phyloP scores from a whole-genome alignment of 768 basidiomycete genomes.

The Sistotremastrum suecicum region DNA sequence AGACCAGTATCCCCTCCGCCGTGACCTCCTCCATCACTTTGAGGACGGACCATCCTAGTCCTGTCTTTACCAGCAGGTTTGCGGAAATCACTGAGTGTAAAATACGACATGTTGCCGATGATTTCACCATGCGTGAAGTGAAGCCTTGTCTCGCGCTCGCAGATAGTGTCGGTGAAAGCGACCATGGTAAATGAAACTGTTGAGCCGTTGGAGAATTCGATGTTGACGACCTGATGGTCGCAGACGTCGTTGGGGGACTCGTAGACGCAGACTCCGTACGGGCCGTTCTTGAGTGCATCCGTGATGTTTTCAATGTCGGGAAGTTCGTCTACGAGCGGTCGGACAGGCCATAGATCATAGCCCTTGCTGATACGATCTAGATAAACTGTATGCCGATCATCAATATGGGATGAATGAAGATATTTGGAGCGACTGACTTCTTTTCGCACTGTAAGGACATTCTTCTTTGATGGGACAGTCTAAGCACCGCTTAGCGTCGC shows the following conservation, averaged over 20 bases:
- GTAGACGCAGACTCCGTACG: constrained; percentile 78
- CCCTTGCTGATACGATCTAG: constrained; percentile 52
- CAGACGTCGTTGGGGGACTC: constrained; percentile 77
- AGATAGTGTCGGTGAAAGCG: constrained; percentile 66
- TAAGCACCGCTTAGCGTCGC: constrained; percentile 54
- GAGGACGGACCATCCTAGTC: constrained; percentile 32
- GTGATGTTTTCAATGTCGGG: constrained; percentile 82
- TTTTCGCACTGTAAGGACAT: constrained; percentile 82
- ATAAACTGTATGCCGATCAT: constrained; percentile 46
- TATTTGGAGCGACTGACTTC: constrained; percentile 30
- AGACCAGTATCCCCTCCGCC: constrained; percentile 77
- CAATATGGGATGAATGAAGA: constrained; percentile 2
- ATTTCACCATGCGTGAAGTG: constrained; percentile 85
- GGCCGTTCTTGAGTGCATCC: constrained; percentile 49
- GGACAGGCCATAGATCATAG: constrained; percentile 47
- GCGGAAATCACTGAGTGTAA: constrained; percentile 68
- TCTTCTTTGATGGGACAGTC: constrained; percentile 59
- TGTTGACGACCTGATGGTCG: constrained; percentile 77
- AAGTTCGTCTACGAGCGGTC: constrained; percentile 58
- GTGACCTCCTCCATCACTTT: constrained; percentile 53
- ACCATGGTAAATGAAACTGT: constrained; percentile 87
- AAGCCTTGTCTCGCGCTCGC: constrained; percentile 69
- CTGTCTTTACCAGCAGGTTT: constrained; percentile 20
- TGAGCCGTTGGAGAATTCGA: constrained; percentile 69
- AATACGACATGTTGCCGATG: constrained; percentile 69